Percentiles rank a stretch among this genome's conserved stretches.
Evolutionary conservation across 257 asterid species (phyloP).

Genomic region (Solanum piurae): DNA sequence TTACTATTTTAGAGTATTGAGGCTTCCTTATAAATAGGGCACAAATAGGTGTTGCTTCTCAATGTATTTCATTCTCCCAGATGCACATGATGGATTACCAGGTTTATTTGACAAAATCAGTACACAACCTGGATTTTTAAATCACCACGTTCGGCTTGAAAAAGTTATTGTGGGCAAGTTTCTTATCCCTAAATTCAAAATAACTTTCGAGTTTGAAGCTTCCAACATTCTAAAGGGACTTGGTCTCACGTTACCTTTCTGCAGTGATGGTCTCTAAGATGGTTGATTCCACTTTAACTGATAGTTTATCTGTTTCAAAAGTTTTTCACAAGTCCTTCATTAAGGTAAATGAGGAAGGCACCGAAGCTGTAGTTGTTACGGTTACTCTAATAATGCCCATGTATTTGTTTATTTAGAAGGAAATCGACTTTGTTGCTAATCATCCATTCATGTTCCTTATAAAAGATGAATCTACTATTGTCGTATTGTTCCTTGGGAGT

Average conservation of each 20-base stretch:
- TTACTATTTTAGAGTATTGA: constrained; percentile 7
- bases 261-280: constrained; percentile 16
- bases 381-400: too few species aligned
- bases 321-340: background rate
- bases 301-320: constrained; percentile 4
- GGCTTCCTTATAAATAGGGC: constrained; percentile 17
- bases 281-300: constrained; percentile 5
- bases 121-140: constrained; percentile 13
- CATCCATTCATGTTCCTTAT: constrained; percentile 41
- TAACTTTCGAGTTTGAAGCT: constrained; percentile 26
- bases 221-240: constrained; percentile 10
- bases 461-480: constrained; percentile 40
- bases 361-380: constrained; percentile 12
- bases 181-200: constrained; percentile 22
- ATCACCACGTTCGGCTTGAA: constrained; percentile 1
- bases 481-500: constrained; percentile 34
- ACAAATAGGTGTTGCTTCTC: constrained; percentile 10
- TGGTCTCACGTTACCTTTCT: constrained; percentile 16
- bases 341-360: constrained; percentile 27
- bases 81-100: constrained; percentile 15
- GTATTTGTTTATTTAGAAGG: background rate
- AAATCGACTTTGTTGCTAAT: constrained; percentile 40
- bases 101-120: constrained; percentile 5
- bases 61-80: constrained; percentile 22
- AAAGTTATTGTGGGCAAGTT: constrained; percentile 7